Percentiles rank a stretch among this genome's conserved stretches.
Evolutionary conservation across 2,329 filamentous ascomycete species (phyloP).

Genomic region (Cercospora berteroae): DNA sequence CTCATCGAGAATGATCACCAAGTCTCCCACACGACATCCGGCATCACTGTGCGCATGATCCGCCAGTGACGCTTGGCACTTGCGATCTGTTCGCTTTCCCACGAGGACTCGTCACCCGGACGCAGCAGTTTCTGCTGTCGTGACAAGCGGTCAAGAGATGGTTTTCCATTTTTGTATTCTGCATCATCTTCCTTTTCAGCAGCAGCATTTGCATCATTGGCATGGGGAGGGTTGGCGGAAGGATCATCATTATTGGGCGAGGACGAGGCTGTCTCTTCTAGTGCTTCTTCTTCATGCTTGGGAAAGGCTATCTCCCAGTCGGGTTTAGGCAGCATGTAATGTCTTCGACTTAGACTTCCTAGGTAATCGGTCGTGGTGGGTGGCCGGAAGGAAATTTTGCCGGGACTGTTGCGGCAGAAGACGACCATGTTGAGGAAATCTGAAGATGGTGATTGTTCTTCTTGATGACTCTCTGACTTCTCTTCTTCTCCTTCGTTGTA

Average conservation of each 20-base stretch:
- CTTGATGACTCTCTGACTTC: not conserved
- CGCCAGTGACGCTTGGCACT: conserved; percentile 84
- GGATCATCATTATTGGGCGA: conserved; percentile 27
- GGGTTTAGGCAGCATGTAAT: conserved; percentile 68
- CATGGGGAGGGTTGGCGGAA: not conserved
- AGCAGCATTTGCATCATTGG: not conserved
- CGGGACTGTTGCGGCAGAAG: conserved; percentile 73
- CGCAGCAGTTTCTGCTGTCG: conserved; percentile 54
- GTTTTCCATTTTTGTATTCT: not conserved
- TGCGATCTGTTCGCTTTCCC: conserved; percentile 69
- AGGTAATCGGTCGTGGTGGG: conserved; percentile 41
- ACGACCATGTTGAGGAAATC: conserved; percentile 95
- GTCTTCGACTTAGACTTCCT: conserved; percentile 65
- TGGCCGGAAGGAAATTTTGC: conserved; percentile 6
- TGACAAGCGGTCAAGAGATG: not conserved
- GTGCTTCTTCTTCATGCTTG: not conserved
- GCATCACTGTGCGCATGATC: conserved; percentile 84
- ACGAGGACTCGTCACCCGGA: conserved; percentile 61
- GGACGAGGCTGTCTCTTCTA: conserved; percentile 1
- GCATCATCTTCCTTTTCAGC: not conserved
- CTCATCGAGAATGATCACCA: conserved; percentile 52
- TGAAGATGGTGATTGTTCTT: not conserved
- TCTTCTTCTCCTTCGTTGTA: not conserved
- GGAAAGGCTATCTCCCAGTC: conserved; percentile 58
- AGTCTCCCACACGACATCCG: conserved; percentile 75